A percentile compares a stretch with the other conserved stretches of the same genome.
phyloP scores from a whole-genome alignment of 208 protist genomes.

The Crithidia thermophila region DNA sequence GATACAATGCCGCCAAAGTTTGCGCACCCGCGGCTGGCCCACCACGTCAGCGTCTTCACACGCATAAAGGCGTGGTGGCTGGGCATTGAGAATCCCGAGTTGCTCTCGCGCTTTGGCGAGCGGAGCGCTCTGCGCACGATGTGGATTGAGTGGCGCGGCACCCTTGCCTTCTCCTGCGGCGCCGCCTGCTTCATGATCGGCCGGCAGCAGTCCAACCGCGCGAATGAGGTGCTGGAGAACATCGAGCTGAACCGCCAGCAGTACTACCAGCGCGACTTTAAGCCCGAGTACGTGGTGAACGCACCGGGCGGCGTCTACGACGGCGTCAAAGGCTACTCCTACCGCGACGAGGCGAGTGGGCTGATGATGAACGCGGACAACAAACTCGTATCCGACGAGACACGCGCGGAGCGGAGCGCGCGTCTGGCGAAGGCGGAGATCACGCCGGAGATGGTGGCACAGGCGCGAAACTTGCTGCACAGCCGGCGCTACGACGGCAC shows the following conservation, averaged over 20 bases:
- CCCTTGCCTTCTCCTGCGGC: constrained; percentile 51
- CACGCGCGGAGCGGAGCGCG: constrained; percentile 38
- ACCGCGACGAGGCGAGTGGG: constrained; percentile 64
- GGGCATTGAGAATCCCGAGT: constrained; percentile 67
- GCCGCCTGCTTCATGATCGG: constrained; percentile 46
- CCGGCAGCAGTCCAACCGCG: constrained; percentile 52
- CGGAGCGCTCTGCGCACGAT: constrained; percentile 53
- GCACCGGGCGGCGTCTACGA: constrained; percentile 75
- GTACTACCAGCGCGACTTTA: constrained; percentile 77
- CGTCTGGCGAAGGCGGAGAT: constrained; percentile 47
- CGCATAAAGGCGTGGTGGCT: constrained; percentile 78
- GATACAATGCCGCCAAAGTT: constrained; percentile 45
- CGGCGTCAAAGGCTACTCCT: constrained; percentile 63
- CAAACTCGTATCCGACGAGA: constrained; percentile 45
- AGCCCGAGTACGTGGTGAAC: constrained; percentile 63
- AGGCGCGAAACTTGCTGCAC: constrained; percentile 53
- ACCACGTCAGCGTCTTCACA: constrained; percentile 61
- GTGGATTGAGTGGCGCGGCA: constrained; percentile 83
- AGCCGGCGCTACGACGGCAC: constrained; percentile 50
- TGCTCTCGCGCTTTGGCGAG: constrained; percentile 71
- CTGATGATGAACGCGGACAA: constrained; percentile 75
- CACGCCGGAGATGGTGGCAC: constrained; percentile 69
- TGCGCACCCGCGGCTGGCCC: constrained; percentile 31
- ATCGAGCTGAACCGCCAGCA: constrained; percentile 83
- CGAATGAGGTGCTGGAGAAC: constrained; percentile 86